These are phyloP conservation scores for Metschnikowia vanudenii DNA, from an alignment of 805 yeast species.

Conservation along the genomic window DNA sequence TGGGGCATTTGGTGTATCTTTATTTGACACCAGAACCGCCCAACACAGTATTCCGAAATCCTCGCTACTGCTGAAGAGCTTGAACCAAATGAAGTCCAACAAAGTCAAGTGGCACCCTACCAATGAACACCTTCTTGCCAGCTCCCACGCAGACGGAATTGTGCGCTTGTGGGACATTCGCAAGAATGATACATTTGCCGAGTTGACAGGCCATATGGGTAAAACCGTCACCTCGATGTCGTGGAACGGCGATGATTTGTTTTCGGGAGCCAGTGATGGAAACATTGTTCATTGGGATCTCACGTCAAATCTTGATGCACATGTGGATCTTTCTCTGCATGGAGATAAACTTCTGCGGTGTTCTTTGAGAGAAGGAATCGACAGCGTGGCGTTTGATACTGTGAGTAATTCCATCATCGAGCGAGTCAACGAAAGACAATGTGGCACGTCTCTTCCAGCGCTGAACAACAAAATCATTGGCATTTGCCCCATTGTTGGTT, in stretches of 20 bases:
- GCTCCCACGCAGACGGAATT: conserved; percentile 56
- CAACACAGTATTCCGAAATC: conserved; percentile 35
- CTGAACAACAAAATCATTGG: conserved; percentile 50
- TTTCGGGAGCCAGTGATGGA: conserved; percentile 65
- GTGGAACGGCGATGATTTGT: conserved; percentile 57
- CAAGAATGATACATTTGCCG: conserved; percentile 51
- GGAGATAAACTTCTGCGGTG: conserved; percentile 29
- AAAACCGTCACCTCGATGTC: conserved; percentile 50
- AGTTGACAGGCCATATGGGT: conserved; percentile 55
- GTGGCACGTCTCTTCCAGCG: conserved; percentile 64
- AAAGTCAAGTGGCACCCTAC: conserved; percentile 61
- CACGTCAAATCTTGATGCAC: conserved; percentile 23
- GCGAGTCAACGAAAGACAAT: conserved; percentile 44
- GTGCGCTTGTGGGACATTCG: conserved; percentile 78
- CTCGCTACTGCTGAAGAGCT: conserved; percentile 12
- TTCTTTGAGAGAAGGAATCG: conserved; percentile 46
- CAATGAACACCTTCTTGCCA: conserved; percentile 61
- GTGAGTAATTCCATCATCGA: conserved; percentile 31
- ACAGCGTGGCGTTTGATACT: conserved; percentile 39
- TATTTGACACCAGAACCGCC: conserved; percentile 64
- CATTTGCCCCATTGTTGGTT: conserved; percentile 35
- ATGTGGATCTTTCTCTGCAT: conserved; percentile 14
- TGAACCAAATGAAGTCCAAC: conserved; percentile 31
- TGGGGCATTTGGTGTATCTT: conserved; percentile 71
- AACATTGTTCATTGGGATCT: conserved; percentile 68